Percentiles rank a stretch among this genome's conserved stretches.
phyloP scores from a whole-genome alignment of 83 land plant species.

The Isoetes engelmannii region DNA sequence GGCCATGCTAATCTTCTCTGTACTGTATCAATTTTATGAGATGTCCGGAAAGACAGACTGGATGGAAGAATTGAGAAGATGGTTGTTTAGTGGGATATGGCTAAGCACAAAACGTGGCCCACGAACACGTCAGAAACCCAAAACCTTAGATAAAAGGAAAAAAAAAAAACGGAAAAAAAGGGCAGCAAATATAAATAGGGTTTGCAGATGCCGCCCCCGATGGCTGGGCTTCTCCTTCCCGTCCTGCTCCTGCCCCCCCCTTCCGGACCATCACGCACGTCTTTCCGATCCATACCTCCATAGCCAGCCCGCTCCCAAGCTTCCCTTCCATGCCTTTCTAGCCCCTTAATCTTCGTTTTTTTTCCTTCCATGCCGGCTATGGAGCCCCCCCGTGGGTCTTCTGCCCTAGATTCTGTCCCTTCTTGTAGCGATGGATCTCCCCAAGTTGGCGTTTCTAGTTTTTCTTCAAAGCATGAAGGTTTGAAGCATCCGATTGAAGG shows the following conservation, averaged over 20 bases:
- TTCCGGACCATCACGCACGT: constrained; percentile 10
- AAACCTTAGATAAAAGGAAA: no score
- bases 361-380: constrained; percentile 4
- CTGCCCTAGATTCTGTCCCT: not conserved
- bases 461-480: not conserved
- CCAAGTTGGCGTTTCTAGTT: not conserved
- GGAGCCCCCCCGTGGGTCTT: constrained; percentile 7
- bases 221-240: constrained; percentile 1
- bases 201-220: no score
- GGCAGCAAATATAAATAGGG: no score
- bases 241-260: constrained; percentile 1
- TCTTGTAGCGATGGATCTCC: not conserved
- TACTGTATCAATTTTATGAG: no score
- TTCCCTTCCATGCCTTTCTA: not conserved
- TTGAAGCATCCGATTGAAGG: not conserved
- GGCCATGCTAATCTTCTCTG: no score
- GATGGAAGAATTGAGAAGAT: no score
- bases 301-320: constrained; percentile 6
- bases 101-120: no score
- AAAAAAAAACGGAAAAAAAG: no score
- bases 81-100: no score
- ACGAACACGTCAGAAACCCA: no score
- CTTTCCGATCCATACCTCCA: constrained; percentile 6
- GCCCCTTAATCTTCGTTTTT: not conserved
- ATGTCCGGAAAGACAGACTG: no score